Conservation (phyloP, 2,329 filamentous ascomycete species). For the Ceratocystis destructans region DNA sequence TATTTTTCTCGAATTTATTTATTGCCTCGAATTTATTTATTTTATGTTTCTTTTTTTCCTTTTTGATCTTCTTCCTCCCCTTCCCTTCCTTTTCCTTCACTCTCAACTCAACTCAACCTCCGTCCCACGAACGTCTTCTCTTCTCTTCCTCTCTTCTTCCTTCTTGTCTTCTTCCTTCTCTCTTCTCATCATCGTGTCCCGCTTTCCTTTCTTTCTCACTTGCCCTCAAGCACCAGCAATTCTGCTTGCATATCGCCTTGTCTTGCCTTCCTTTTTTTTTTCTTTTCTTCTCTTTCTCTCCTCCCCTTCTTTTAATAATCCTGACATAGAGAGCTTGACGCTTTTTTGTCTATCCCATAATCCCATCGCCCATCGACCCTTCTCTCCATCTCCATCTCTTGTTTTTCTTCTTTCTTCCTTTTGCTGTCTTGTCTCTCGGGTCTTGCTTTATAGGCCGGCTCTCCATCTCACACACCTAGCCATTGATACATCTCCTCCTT, state of each 20-base stretch:
- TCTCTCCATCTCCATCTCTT: slow-evolving; percentile 16
- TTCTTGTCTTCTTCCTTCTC: slow-evolving; percentile 4
- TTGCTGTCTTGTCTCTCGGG: not conserved
- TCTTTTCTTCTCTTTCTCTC: slow-evolving; percentile 20
- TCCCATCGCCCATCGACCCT: slow-evolving; percentile 20
- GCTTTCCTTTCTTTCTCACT: not conserved
- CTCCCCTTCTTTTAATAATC: slow-evolving; percentile 23
- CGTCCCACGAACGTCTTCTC: slow-evolving; percentile 3
- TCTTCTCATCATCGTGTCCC: slow-evolving; percentile 3
- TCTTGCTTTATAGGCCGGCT: not conserved
- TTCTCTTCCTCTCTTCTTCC: slow-evolving; percentile 8
- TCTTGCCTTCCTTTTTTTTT: not conserved
- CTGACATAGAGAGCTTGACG: too few relatives aligned
- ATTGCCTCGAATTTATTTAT: not conserved
- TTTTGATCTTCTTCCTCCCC: slow-evolving; percentile 12
- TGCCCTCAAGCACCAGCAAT: not conserved
- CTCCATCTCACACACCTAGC: not conserved
- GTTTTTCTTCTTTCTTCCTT: slow-evolving; percentile 9
- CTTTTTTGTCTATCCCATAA: slow-evolving; percentile 10
- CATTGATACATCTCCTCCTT: not conserved
- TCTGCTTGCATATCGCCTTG: not conserved
- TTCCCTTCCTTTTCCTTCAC: not conserved
- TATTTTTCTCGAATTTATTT: not conserved
- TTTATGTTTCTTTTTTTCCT: not conserved
- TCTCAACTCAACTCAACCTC: slow-evolving; percentile 1